Conservation (phyloP, 140 eudicot species). For the Bidens hawaiensis region DNA sequence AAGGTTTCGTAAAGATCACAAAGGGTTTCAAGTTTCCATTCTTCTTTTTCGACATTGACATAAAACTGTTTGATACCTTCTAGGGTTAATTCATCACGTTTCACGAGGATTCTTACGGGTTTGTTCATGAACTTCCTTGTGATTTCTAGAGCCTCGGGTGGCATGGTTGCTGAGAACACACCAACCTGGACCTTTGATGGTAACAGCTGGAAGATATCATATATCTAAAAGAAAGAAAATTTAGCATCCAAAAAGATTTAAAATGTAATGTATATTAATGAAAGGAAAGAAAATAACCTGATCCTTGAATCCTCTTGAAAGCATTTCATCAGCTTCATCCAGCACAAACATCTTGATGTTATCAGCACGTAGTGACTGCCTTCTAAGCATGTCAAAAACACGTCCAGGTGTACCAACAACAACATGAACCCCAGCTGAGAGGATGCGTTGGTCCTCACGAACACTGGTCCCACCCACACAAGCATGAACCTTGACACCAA, state of each 20-base stretch:
- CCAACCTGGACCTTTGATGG: conserved; percentile 41
- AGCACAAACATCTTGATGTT: conserved; percentile 74
- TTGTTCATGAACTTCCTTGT: conserved; percentile 87
- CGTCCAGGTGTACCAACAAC: conserved; percentile 95
- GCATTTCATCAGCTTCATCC: conserved; percentile 96
- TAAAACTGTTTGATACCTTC: conserved; percentile 87
- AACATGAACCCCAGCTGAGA: conserved; percentile 76
- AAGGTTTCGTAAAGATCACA: conserved; percentile 80
- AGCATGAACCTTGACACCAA: conserved; percentile 38
- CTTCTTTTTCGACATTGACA: conserved; percentile 81
- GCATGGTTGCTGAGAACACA: conserved; percentile 81
- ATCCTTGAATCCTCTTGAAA: conserved; percentile 85
- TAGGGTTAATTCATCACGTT: conserved; percentile 74
- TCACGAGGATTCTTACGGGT: conserved; percentile 76
- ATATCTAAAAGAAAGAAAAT: conserved; percentile 13
- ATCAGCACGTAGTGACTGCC: conserved; percentile 77
- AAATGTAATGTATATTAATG: too few species aligned
- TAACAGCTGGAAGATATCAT: conserved; percentile 36
- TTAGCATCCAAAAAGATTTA: too few species aligned
- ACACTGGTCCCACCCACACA: conserved; percentile 51
- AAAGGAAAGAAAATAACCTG: conserved; percentile 37
- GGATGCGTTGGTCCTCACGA: conserved; percentile 79
- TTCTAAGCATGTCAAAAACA: conserved; percentile 74
- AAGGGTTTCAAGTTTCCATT: conserved; percentile 83
- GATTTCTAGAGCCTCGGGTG: conserved; percentile 85